phyloP scores from a whole-genome alignment of 2,329 filamentous ascomycete species.

The Cladophialophora yegresii region DNA sequence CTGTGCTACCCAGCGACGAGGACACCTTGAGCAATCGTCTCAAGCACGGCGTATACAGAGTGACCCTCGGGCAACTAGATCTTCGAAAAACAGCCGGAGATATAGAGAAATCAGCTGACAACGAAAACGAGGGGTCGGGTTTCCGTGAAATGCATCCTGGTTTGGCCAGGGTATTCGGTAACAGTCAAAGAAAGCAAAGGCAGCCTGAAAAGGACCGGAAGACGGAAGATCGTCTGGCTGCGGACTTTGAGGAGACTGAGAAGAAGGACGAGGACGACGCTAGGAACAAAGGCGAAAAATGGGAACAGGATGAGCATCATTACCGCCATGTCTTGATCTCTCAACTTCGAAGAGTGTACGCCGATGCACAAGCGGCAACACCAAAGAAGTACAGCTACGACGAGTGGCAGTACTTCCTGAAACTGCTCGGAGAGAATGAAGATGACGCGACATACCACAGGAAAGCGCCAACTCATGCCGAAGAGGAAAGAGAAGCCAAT shows the following conservation, averaged over 20 bases:
- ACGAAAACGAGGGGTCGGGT: constrained; percentile 16
- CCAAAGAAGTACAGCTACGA: constrained; percentile 45
- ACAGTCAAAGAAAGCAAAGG: constrained; percentile 20
- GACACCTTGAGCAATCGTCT: constrained; percentile 41
- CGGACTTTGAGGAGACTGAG: constrained; percentile 48
- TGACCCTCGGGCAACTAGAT: constrained; percentile 30
- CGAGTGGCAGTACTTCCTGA: constrained; percentile 55
- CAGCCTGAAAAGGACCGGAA: constrained; percentile 6
- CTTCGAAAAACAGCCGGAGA: constrained; percentile 11
- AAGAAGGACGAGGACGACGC: constrained; percentile 47
- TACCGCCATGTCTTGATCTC: constrained; percentile 47
- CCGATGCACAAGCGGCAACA: constrained; percentile 40
- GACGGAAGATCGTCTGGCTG: constrained; percentile 41
- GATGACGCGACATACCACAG: constrained; percentile 43
- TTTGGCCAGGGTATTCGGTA: constrained; percentile 28
- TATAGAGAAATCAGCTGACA: constrained; percentile 14
- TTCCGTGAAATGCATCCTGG: constrained; percentile 34
- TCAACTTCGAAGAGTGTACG: constrained; percentile 45
- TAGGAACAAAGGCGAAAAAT: constrained; percentile 46
- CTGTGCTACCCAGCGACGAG: constrained; percentile 55
- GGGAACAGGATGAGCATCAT: constrained; percentile 49
- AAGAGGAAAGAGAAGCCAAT: constrained; percentile 12
- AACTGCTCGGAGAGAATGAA: constrained; percentile 51
- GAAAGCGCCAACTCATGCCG: constrained; percentile 7
- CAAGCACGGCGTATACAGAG: constrained; percentile 36